Evolutionary conservation across 345 rosid species (phyloP), one percentile per base, ranked within the genome.

Genomic region (Rhodomyrtus tomentosa): DNA sequence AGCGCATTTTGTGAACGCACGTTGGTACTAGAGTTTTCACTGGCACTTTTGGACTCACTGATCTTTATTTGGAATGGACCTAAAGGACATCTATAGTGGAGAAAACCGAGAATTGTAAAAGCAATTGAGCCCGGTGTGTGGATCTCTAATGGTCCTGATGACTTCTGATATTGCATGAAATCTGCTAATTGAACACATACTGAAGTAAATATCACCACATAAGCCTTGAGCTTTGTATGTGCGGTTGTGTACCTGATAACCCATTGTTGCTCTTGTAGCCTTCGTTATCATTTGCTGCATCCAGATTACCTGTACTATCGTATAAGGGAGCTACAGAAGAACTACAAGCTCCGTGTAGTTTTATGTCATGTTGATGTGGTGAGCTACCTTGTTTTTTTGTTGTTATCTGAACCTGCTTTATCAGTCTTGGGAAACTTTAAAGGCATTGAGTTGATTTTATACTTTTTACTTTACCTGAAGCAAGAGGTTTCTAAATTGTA

Each of bases 321-420:
- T 54, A 94, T 95, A 81, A 95, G 98, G 88, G 99, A 97, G 87
- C 89, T 97, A 76, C 94, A 97, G 82, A 95, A 92, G 88, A 94
- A 94, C 85, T 97, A 90, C 89, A 93, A 95, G 89, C 96, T 97
- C 85, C 95, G 98, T 38, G 87, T 97, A 80, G 94, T 95, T 88
- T 88, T 94, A 27, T 97, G 99, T 87, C 98, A 95, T 88, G 93
- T 97, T 84, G 98, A 97, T 86, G 98, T 97, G 92, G 98, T 97
- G 86, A 92, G 94, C 81, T 88, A 36, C 48, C 53, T 55, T 29
- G 59, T 22, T 84, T 38, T 58, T 13, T 21, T n/a, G 55, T 53
- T 48, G 62, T 51, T 73, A 79, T 80, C 13, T 58, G 80, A 38
- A 51, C n/a, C 20, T 87, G 79, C 74, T 11, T 83, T 74, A 45